Percentiles rank a stretch among this genome's conserved stretches.
These are phyloP conservation scores for Chrysopogon serrulatus DNA, from an alignment of 176 grass and related monocot species.

Conservation along the genomic window DNA sequence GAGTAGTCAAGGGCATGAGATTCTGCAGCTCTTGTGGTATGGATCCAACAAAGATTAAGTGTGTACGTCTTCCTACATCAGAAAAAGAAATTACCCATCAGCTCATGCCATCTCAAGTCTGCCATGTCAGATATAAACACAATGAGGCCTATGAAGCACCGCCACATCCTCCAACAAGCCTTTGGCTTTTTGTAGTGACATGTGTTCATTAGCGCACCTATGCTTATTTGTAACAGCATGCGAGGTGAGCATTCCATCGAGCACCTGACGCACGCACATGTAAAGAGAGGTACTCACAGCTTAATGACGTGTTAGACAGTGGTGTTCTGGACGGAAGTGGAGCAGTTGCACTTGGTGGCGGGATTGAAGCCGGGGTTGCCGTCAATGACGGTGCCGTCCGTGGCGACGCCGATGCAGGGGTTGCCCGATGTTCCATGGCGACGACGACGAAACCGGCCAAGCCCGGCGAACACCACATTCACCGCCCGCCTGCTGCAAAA, in stretches of 20 bases:
- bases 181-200: background rate
- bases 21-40: constrained; percentile 63
- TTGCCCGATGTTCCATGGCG: constrained; percentile 81
- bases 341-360: constrained; percentile 63
- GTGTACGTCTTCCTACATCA: constrained; percentile 44
- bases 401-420: constrained; percentile 69
- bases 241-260: background rate
- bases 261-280: background rate
- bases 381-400: constrained; percentile 36
- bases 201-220: background rate
- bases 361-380: constrained; percentile 20
- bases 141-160: too few species aligned
- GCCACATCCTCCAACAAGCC: background rate
- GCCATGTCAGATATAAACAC: background rate
- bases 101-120: background rate
- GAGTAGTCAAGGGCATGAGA: constrained; percentile 52
- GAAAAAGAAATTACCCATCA: background rate
- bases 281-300: constrained; percentile 18
- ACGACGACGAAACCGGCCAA: constrained; percentile 18
- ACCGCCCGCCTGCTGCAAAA: constrained; percentile 43
- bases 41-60: constrained; percentile 20
- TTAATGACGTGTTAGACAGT: constrained; percentile 55
- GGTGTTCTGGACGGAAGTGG: constrained; percentile 5
- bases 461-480: constrained; percentile 52
- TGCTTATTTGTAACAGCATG: too few species aligned